Evolutionary conservation across 257 asterid genomes (phyloP).

Genomic region (Capsicum baccatum): DNA sequence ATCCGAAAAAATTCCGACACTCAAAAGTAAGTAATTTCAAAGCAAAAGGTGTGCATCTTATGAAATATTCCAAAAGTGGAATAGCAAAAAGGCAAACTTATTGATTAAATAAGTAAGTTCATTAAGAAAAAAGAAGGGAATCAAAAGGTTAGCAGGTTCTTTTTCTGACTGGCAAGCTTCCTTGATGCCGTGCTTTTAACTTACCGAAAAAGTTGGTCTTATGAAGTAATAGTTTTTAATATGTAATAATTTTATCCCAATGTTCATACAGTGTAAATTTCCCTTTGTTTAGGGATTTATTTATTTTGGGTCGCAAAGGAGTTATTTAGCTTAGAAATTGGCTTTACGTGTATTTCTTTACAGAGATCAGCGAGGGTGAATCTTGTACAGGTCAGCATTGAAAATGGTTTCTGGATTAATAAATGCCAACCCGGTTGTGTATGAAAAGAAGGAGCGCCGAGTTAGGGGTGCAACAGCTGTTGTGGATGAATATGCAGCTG

Average conservation of each 20-base stretch:
- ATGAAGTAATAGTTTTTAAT: too few relatives aligned
- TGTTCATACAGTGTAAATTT: too few relatives aligned
- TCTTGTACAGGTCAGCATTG: not conserved
- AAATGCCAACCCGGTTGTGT: slow-evolving; percentile 81
- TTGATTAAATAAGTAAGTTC: not conserved
- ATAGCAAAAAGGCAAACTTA: not conserved
- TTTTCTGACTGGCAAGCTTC: too few relatives aligned
- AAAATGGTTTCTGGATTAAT: slow-evolving; percentile 70
- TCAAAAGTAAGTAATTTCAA: not conserved
- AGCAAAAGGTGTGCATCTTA: not conserved
- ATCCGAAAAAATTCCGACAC: not conserved
- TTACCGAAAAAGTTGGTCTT: too few relatives aligned
- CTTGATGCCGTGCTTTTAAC: too few relatives aligned
- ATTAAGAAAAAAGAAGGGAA: not conserved
- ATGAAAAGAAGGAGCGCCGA: slow-evolving; percentile 82
- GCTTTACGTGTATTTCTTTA: not conserved
- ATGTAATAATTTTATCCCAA: too few relatives aligned
- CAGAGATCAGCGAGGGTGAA: slow-evolving; percentile 20
- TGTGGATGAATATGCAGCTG: slow-evolving; percentile 69
- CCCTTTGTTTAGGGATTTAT: too few relatives aligned
- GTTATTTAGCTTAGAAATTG: not conserved
- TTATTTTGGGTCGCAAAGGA: not conserved
- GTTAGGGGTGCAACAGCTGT: slow-evolving; percentile 46
- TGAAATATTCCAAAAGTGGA: slow-evolving; percentile 11
- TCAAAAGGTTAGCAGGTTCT: not conserved